phyloP scores from a whole-genome alignment of 2,329 filamentous ascomycete species.

The Fusarium sp. region DNA sequence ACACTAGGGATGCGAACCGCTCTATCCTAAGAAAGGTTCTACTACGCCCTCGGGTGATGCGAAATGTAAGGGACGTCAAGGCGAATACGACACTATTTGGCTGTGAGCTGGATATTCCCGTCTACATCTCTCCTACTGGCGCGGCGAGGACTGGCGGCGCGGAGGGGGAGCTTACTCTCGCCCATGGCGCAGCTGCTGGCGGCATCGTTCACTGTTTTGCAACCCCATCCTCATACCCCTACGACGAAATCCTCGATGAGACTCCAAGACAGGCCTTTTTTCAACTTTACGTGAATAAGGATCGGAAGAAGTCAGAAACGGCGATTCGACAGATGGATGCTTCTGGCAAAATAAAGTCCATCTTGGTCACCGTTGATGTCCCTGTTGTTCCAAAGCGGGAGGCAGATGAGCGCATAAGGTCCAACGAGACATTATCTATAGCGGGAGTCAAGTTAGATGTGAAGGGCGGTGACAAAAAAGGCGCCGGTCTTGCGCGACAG shows the following conservation, averaged over 20 bases:
- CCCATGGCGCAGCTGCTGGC: slow-evolving; percentile 37
- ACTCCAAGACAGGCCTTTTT: slow-evolving; percentile 56
- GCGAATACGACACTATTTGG: slow-evolving; percentile 35
- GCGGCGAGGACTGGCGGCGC: slow-evolving; percentile 22
- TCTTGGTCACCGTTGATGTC: slow-evolving; percentile 70
- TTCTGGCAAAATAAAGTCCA: slow-evolving; percentile 59
- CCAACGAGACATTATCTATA: slow-evolving; percentile 48
- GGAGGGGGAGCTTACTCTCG: slow-evolving; percentile 26
- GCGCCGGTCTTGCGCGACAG: slow-evolving; percentile 65
- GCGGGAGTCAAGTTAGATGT: slow-evolving; percentile 52
- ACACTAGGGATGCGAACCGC: slow-evolving; percentile 39
- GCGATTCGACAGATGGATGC: slow-evolving; percentile 60
- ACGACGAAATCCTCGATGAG: slow-evolving; percentile 61
- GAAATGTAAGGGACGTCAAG: slow-evolving; percentile 30
- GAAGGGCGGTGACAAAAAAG: slow-evolving; percentile 62
- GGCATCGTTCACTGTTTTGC: slow-evolving; percentile 71
- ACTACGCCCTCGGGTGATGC: slow-evolving; percentile 42
- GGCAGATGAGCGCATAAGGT: slow-evolving; percentile 57
- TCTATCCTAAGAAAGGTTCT: slow-evolving; percentile 33
- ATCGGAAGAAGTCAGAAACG: slow-evolving; percentile 62
- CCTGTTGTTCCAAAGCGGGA: slow-evolving; percentile 68
- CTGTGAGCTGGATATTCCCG: slow-evolving; percentile 30
- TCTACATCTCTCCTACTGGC: slow-evolving; percentile 41
- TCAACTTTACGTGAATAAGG: slow-evolving; percentile 72
- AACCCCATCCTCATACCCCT: slow-evolving; percentile 70